Evolutionary conservation across 1,284 basidiomycete species (phyloP), one percentile per base, ranked within the genome.

Genomic region (Trichosporon inkin): DNA sequence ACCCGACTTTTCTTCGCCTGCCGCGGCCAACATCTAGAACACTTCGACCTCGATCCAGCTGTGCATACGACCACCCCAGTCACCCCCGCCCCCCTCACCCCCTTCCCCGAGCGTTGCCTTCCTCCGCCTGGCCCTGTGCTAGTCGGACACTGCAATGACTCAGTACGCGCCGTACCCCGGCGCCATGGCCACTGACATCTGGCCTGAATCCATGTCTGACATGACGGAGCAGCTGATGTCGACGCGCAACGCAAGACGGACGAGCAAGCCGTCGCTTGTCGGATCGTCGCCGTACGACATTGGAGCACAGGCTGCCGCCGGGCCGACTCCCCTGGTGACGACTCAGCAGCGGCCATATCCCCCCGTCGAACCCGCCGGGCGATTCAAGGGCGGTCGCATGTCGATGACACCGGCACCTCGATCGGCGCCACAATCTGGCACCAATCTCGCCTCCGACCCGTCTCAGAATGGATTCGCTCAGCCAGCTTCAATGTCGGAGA

Each of bases 81-180:
- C 28, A 32, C 28, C 19, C 41, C 32, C 54, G 41, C 28, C 11
- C 8, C 55, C 35, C 17, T 34, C 22, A 16, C 11, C 8, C 55
- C 35, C 17, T 34, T 13, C 22, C 44, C 8, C 44, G 24, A 32
- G 44, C 44, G 16, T 17, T 49, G 24, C 19, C n/a, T 22, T 16
- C 16, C 20, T 24, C 28, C n/a, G 41, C 34, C 32, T 34, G 54
- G 11, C 2, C 28, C 14, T 22, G 24, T 13, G 3, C 28, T 10
- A 32, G 44, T 32, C 44, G 44, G 44, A 22, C 14, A 16, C 44
- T n/a, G 44, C 44, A 49, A 49, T 49, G 44, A 49, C 16, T 19
- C 35, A 55, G 41, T 64, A 64, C 37, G 63, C 63, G 5, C 63
- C 63, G n/a, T 56, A 64, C 17, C 63, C 63, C 3, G 60, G 53